Conservation (phyloP, 768 basidiomycete species). For the Udeniomyces megalosporus region DNA sequence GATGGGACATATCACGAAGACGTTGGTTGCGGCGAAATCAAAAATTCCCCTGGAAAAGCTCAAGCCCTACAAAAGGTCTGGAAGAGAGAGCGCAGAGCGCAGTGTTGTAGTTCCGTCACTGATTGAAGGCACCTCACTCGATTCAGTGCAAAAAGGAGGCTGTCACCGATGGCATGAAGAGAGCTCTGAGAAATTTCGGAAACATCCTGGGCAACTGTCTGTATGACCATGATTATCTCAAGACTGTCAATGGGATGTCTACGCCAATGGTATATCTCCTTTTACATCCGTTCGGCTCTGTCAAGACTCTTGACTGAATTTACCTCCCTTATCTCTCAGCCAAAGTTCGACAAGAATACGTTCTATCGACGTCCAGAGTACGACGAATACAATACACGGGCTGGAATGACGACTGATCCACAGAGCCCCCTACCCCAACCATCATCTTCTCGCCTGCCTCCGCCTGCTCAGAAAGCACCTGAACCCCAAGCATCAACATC, state of each 20-base stretch:
- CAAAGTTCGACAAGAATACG: conserved; percentile 19
- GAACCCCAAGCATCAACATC: not conserved
- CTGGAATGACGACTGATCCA: conserved; percentile 7
- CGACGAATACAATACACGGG: conserved; percentile 12
- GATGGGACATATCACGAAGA: conserved; percentile 89
- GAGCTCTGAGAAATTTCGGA: conserved; percentile 79
- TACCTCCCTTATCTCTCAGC: conserved; percentile 4
- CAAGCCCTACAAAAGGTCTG: conserved; percentile 87
- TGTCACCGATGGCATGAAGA: conserved; percentile 84
- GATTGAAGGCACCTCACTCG: not conserved
- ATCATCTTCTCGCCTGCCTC: not conserved
- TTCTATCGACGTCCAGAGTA: conserved; percentile 17
- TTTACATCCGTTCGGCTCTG: not conserved
- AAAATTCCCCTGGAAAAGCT: conserved; percentile 73
- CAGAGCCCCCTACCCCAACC: not conserved
- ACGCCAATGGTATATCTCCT: conserved; percentile 48
- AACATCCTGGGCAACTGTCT: conserved; percentile 89
- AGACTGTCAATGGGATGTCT: conserved; percentile 75
- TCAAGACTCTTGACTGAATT: not conserved
- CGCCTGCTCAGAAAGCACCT: not conserved
- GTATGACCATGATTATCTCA: conserved; percentile 83
- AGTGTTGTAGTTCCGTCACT: not conserved
- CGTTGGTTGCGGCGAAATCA: conserved; percentile 71
- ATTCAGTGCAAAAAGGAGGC: conserved; percentile 96
- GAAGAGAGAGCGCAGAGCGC: no score